Evolutionary conservation across 352 stramenopile genomes (phyloP).

Genomic region (Pythium aristosporum): DNA sequence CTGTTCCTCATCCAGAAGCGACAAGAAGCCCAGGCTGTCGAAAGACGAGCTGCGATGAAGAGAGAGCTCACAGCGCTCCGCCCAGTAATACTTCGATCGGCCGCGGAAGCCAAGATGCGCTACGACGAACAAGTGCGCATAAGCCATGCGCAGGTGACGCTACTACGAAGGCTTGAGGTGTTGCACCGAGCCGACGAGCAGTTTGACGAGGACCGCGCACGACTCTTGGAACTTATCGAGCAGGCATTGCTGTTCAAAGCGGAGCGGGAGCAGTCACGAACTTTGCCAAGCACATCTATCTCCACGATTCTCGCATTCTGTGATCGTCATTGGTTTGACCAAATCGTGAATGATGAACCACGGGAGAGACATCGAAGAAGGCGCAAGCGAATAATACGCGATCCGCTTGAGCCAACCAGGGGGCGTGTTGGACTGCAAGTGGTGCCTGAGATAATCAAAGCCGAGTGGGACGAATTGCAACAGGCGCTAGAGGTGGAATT

Average conservation of each 20-base stretch:
- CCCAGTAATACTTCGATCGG: constrained; percentile 37
- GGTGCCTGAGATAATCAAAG: constrained; percentile 31
- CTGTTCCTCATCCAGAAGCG: constrained; percentile 43
- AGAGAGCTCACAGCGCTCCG: constrained; percentile 35
- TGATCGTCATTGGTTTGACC: constrained; percentile 57
- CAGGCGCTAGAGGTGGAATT: constrained; percentile 31
- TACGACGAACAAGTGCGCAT: constrained; percentile 40
- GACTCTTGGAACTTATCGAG: constrained; percentile 33
- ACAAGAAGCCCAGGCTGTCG: constrained; percentile 28
- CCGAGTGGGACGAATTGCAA: constrained; percentile 34
- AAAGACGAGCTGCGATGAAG: constrained; percentile 20
- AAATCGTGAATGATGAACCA: constrained; percentile 12
- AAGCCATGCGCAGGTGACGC: constrained; percentile 39
- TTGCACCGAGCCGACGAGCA: constrained; percentile 35
- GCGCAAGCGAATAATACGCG: neutral
- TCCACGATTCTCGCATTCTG: constrained; percentile 53
- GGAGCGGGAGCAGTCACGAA: constrained; percentile 26
- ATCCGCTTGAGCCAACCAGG: constrained; percentile 25
- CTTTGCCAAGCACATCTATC: constrained; percentile 34
- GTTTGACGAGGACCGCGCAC: constrained; percentile 35
- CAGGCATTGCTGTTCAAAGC: constrained; percentile 34
- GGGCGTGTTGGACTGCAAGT: constrained; percentile 31
- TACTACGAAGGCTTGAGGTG: constrained; percentile 37
- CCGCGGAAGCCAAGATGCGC: constrained; percentile 50
- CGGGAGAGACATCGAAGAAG: neutral